phyloP scores from a whole-genome alignment of 345 rosid genomes.

The Lepidium aucheri region DNA sequence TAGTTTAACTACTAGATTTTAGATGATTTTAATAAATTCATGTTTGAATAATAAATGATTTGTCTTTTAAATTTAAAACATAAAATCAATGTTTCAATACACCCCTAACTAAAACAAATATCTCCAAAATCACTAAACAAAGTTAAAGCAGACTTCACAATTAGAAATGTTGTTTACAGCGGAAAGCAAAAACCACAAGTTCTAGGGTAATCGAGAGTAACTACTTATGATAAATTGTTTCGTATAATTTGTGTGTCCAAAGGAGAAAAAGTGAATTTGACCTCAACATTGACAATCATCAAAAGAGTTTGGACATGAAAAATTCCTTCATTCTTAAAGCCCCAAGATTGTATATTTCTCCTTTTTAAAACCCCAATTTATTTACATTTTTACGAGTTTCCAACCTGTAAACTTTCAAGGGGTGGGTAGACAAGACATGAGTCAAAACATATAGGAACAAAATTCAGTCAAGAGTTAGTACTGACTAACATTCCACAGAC shows the following conservation, averaged over 20 bases:
- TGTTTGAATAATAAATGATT: too few relatives aligned
- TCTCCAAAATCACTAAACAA: not conserved
- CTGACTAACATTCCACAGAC: not conserved
- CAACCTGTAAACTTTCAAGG: not conserved
- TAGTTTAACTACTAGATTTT: too few relatives aligned
- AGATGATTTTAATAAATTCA: too few relatives aligned
- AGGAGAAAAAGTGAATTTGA: too few relatives aligned
- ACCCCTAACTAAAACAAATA: too few relatives aligned
- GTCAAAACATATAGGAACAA: not conserved
- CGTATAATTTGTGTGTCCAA: not conserved
- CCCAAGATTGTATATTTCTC: not conserved
- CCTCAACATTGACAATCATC: not conserved
- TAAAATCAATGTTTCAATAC: too few relatives aligned
- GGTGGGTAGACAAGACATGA: not conserved
- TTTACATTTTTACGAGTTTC: not conserved
- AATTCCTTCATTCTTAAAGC: not conserved
- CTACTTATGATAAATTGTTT: not conserved
- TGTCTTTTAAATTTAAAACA: too few relatives aligned
- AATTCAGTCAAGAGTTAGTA: slow-evolving; percentile 11
- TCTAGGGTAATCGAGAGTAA: too few relatives aligned
- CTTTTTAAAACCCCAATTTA: not conserved
- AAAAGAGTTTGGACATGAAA: not conserved
- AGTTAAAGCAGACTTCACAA: not conserved
- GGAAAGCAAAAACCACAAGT: too few relatives aligned
- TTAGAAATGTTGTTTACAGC: not conserved